Base-by-base conservation (phyloP, 2,329 filamentous ascomycete species). In the Dactylellina sp. region DNA sequence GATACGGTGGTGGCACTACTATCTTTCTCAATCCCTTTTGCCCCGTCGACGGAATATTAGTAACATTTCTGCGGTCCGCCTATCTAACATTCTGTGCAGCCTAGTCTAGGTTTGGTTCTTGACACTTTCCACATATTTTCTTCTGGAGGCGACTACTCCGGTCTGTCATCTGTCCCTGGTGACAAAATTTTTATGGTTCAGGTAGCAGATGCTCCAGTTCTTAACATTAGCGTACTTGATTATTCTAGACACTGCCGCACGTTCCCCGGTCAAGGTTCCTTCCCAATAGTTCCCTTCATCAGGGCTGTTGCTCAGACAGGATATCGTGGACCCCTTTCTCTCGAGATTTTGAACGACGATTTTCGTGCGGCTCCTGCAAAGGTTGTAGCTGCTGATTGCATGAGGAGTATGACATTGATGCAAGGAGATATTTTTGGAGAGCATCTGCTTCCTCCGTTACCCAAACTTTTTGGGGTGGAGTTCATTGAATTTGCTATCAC, bases 131-230 rank as follows among this genome's bases (percentile, higher is more conserved):
- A 76, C 75, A 66, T 76, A 49, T 76, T 76, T 53, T 76, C 71
- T 44, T 64, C 68, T 57, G 66, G 72, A 61, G 63, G 75, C 59
- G 71, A 76, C 63, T 75, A 75, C 56, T 55, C 68, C 47, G 59
- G 64, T 57, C 71, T 76, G 49, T 66, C 75, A 57, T 62, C 65
- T 47, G 60, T 76, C 55, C 75, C 75, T 62, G 75, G 70, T 56
- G 75, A 76, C 49, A 76, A 76, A 71, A 76, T 76, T 56, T 76
- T 76, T 71, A 71, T 76, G 60, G 53, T 76, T 40, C 75, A 76
- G 59, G 59, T 76, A 61, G 75, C 75, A 53, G 75, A 76, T 75
- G 75, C 75, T 53, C 75, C 75, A 53, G 66, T 76, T 53, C 64
- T 76, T 68, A 76, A 76, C 53, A 76, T 76, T 68, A 74, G 72